A percentile compares a stretch with the other conserved stretches of the same genome.
Conservation (phyloP, 306 rosid species). For the Senna tora region DNA sequence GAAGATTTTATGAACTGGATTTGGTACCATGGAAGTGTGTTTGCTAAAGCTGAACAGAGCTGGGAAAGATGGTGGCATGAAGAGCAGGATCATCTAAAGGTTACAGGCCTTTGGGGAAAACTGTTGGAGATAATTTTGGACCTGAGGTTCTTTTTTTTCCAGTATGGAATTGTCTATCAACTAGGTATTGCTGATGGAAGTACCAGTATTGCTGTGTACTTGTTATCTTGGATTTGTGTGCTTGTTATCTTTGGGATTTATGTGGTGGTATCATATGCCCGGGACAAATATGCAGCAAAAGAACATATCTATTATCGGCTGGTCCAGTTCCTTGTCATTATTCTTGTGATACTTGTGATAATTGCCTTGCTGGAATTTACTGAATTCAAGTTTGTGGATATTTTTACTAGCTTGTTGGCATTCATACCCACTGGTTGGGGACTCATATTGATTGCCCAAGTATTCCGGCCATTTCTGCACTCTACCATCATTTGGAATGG, state of each 20-base stretch:
- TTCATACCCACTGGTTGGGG: conserved; percentile 64
- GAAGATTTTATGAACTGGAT: conserved; percentile 60
- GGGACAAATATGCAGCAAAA: conserved; percentile 50
- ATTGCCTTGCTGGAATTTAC: conserved; percentile 52
- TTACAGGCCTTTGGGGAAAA: conserved; percentile 58
- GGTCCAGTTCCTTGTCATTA: conserved; percentile 53
- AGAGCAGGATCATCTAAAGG: conserved; percentile 56
- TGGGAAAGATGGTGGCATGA: conserved; percentile 60
- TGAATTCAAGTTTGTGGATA: conserved; percentile 42
- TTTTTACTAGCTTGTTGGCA: conserved; percentile 54
- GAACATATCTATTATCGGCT: conserved; percentile 56
- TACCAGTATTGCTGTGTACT: conserved; percentile 48
- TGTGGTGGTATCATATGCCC: conserved; percentile 45
- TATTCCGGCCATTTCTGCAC: conserved; percentile 47
- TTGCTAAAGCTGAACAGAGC: conserved; percentile 60
- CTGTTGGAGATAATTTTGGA: conserved; percentile 53
- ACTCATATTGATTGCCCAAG: conserved; percentile 53
- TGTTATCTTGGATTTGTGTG: conserved; percentile 52
- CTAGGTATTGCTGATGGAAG: conserved; percentile 49
- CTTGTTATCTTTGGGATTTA: conserved; percentile 44
- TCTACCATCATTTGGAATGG: conserved; percentile 49
- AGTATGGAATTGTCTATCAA: conserved; percentile 58
- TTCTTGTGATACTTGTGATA: conserved; percentile 47
- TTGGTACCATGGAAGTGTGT: conserved; percentile 55
- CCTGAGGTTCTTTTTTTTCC: conserved; percentile 56